Conservation (phyloP, 2,329 filamentous ascomycete genomes). For the Chaetomium olivaceum region DNA sequence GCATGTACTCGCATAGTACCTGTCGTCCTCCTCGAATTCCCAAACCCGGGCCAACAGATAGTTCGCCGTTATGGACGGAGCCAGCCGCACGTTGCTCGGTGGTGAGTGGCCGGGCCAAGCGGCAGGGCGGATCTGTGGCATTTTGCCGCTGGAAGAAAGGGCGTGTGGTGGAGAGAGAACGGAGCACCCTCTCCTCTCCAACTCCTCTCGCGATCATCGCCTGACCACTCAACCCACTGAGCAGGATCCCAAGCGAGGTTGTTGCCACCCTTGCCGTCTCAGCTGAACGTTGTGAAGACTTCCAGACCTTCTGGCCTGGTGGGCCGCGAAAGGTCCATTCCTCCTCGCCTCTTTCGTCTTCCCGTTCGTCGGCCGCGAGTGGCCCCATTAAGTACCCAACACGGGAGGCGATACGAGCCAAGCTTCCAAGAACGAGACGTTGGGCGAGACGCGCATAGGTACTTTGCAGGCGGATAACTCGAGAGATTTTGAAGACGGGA, state of each 20-base stretch:
- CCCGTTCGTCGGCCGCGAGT: background rate
- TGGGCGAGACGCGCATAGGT: background rate
- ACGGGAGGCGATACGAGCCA: conserved; percentile 2
- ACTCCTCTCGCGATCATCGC: background rate
- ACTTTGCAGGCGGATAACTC: background rate
- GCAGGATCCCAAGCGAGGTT: background rate
- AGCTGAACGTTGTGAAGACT: background rate
- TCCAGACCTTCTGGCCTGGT: background rate
- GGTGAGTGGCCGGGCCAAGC: background rate
- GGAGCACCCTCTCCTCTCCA: background rate
- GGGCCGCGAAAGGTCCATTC: background rate
- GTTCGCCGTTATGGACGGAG: background rate
- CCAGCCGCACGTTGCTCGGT: background rate
- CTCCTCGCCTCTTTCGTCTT: background rate
- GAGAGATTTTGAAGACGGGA: background rate
- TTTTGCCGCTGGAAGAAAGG: conserved; percentile 19
- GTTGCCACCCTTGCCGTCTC: background rate
- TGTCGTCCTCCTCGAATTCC: background rate
- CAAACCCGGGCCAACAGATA: background rate
- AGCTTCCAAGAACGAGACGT: background rate
- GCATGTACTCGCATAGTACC: background rate
- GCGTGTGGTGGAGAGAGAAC: background rate
- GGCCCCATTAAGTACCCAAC: background rate
- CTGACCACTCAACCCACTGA: background rate
- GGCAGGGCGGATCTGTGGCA: conserved; percentile 4